Base-by-base conservation (phyloP, 78 protist species). In the Parvularia atlantis region DNA sequence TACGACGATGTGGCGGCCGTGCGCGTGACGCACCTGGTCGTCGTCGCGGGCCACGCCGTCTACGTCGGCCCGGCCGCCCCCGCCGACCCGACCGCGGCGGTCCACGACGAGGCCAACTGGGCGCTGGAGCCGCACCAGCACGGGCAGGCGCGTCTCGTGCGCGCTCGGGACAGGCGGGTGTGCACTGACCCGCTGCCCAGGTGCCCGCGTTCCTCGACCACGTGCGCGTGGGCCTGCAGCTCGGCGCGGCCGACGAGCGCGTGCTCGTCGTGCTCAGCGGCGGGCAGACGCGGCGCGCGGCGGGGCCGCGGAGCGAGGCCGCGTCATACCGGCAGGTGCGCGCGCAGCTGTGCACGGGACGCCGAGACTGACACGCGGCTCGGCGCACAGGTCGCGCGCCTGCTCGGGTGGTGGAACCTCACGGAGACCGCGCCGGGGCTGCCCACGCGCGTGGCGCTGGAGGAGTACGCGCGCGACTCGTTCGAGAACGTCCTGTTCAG, bases 31-130 rank as follows among this genome's bases (percentile, higher is more conserved):
- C 70, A 70, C 56, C 57, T 70, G 31, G 10, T 70, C 56, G 13
- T 70, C 28, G 75, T 70, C 56, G 53, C 67, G 13, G 53, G 75
- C n/a, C 75, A 65, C 53, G 75, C 70, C 30, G 57, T 61, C 14
- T 44, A 17, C 53, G 5, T 14, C 14, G 64, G 71, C 19, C 9
- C 46, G 40, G 14, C 0, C 11, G 33, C 5, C 30, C 50, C 0
- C 26, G 13, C 0, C 16, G 17, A 26, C 13, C 14, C 48, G n/a
- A 40, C 10, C 33, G 9, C 10, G 26, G 43, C 31, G 17, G 40
- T 1, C 48, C 26, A 11, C 37, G 46, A 41, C 19, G 46, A 4
- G 19, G 19, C 9, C 46, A 4, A 10, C 46, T 9, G 9, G 46
- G 19, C 46, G 60, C 30, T 9, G 28, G 60, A 9, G 9, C 31